Percentiles rank a stretch among this genome's conserved stretches.
Evolutionary conservation across 140 eudicot species (phyloP).

Genomic region (Erigeron philadelphicus): DNA sequence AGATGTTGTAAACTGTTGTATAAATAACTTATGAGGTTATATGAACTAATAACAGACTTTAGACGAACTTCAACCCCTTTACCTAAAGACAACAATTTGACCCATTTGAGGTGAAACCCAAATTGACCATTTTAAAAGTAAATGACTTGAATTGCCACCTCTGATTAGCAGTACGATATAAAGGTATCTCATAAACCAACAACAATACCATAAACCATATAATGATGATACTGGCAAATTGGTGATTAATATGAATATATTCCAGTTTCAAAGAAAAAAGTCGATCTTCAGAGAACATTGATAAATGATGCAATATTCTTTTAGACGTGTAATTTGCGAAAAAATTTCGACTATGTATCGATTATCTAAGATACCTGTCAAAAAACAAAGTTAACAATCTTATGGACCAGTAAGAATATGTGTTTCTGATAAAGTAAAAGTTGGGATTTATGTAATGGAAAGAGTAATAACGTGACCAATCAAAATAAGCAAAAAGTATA

Average conservation of each 20-base stretch:
- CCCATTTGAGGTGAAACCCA: not conserved
- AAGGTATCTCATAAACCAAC: slow-evolving; percentile 2
- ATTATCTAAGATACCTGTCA: not conserved
- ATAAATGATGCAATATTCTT: not conserved
- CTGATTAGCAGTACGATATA: not conserved
- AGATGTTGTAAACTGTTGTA: not conserved
- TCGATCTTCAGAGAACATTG: not conserved
- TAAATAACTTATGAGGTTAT: no score
- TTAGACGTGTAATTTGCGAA: not conserved
- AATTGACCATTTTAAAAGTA: not conserved
- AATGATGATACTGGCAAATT: not conserved
- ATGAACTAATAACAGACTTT: not conserved
- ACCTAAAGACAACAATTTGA: not conserved
- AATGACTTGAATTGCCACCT: not conserved
- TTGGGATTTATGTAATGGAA: not conserved
- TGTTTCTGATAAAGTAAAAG: not conserved
- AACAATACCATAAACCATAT: not conserved
- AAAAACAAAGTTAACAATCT: not conserved
- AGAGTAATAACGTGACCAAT: not conserved
- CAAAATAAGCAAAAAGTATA: not conserved
- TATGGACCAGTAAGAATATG: not conserved
- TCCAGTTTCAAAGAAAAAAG: not conserved
- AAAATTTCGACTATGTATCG: not conserved
- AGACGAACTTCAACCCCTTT: not conserved
- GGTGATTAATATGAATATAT: not conserved